Base-by-base conservation (phyloP, 148 eudicot genomes). In the Suaeda aralocaspica region DNA sequence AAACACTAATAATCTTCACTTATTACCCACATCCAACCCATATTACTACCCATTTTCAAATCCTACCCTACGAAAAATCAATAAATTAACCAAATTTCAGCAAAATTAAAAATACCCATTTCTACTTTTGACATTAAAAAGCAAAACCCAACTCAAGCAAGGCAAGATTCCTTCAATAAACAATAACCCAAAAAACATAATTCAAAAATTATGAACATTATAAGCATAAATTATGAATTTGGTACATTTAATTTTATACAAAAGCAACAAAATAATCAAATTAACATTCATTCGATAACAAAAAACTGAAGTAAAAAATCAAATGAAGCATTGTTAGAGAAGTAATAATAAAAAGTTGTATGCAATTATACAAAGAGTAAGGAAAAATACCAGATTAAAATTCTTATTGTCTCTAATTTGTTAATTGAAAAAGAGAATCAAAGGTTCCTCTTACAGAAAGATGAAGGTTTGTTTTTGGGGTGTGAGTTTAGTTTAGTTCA, bases 1-100 rank as follows among this genome's bases (percentile, higher is more conserved):
- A 78, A 82, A 85, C 83, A 81, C 89, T 78, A 74, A 79, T 82
- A 83, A 77, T 14, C 77, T 60, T 63, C 24, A 2, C 50, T 25
- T 4, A 63, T 75, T 80, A 87, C 59, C 85, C 88, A 88, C 80
- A 64, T 44, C 14, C 18, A 39, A 72, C 5, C 49, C 73, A 78
- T 26, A 73, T 31, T 59, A 49, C 71, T 21, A 74, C 66, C 9
- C 24, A 34, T 24, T 15, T n/a, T 28, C 64, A 44, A 11, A 19
- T 13, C 41, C 28, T 12, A 46, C 64, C 50, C 41, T 34, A 28
- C 59, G 28, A 57, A n/a, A 19, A n/a, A 39, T 21, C 29, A 69
- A 44, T 4, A 9, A 46, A 62, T 5, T 21, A 55, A 5, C 62
- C 3, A 28, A 55, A 0, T 36, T 39, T 24, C 5, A 26, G 26